These are phyloP conservation scores for Haplosporangium sp. DNA, from an alignment of 371 early-diverging fungal species.

Conservation along the genomic window DNA sequence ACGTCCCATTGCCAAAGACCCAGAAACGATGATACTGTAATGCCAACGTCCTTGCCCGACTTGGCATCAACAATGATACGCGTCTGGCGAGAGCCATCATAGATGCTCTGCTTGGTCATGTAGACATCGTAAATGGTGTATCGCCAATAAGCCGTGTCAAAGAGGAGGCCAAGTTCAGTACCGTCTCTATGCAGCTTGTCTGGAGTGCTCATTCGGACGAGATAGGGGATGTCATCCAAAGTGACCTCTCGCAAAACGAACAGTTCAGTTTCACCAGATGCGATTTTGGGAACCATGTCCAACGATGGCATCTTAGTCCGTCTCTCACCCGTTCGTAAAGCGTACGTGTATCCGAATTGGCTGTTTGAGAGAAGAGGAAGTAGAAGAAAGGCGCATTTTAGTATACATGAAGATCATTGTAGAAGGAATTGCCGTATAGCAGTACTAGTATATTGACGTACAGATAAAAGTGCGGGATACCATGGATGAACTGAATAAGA, in stretches of 20 bases:
- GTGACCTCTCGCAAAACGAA: neutral
- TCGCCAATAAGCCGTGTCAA: slow-evolving; percentile 15
- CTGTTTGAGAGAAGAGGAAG: neutral
- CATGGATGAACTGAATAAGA: slow-evolving; percentile 9
- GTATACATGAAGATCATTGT: neutral
- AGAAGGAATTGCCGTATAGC: neutral
- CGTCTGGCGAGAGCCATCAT: slow-evolving; percentile 10
- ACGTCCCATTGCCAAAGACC: slow-evolving; percentile 8
- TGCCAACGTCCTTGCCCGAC: slow-evolving; percentile 4
- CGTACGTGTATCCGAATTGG: slow-evolving; percentile 7
- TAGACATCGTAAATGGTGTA: slow-evolving; percentile 7
- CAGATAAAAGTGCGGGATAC: slow-evolving; percentile 22
- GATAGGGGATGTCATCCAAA: slow-evolving; percentile 9
- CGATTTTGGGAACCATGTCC: neutral
- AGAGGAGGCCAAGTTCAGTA: slow-evolving; percentile 6
- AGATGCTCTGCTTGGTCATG: neutral
- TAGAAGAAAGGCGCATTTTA: neutral
- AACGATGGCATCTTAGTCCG: neutral
- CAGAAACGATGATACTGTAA: neutral
- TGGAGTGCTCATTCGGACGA: slow-evolving; percentile 6
- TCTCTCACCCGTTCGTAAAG: neutral
- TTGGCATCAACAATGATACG: slow-evolving; percentile 9
- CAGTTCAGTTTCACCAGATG: neutral
- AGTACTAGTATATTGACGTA: neutral
- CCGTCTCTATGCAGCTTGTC: neutral